Conservation (phyloP, 2,329 filamentous ascomycete genomes). For the Cercospora canescens region DNA sequence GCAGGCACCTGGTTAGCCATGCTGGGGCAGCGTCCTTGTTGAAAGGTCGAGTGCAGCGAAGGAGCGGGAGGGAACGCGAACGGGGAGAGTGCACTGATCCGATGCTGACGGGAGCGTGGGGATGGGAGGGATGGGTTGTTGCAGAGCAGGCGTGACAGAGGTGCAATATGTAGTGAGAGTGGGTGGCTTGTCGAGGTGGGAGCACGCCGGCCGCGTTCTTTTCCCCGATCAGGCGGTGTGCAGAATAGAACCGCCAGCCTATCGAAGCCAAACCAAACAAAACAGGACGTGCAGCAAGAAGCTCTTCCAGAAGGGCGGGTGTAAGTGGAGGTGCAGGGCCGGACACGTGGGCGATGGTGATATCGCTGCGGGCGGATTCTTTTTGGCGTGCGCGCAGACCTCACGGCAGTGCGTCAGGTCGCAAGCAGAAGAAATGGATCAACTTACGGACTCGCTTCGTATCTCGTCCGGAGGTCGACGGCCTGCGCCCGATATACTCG, state of each 20-base stretch:
- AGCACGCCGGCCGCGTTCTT: constrained; percentile 1
- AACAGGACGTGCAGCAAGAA: not conserved
- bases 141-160: not conserved
- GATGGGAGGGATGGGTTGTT: not conserved
- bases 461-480: constrained; percentile 34
- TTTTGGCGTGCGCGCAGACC: too few relatives aligned
- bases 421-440: not conserved
- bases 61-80: not conserved
- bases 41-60: constrained; percentile 32
- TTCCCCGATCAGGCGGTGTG: constrained; percentile 10
- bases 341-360: constrained; percentile 1
- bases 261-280: constrained; percentile 3
- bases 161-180: not conserved
- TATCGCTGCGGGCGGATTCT: constrained; percentile 1
- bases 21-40: constrained; percentile 36
- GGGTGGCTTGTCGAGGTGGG: not conserved
- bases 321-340: constrained; percentile 8
- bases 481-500: constrained; percentile 34
- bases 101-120: not conserved
- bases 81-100: not conserved
- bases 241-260: not conserved
- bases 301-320: constrained; percentile 8
- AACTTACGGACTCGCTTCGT: constrained; percentile 38
- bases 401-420: too few relatives aligned
- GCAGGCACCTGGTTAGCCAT: constrained; percentile 33